These are phyloP conservation scores for Streptanthus diversifolius DNA, from an alignment of 345 rosid genomes.

Conservation along the genomic window DNA sequence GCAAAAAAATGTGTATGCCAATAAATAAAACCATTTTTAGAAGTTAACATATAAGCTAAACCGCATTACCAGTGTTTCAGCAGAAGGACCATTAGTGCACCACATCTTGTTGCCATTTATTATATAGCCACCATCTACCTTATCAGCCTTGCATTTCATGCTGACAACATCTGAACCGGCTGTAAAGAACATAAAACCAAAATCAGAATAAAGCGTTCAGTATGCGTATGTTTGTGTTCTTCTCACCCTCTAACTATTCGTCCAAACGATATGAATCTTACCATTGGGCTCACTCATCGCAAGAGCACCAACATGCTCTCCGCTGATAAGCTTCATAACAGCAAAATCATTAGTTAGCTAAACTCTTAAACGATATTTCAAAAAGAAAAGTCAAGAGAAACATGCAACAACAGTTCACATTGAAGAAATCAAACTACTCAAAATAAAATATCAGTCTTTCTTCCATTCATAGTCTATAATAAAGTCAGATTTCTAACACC, in stretches of 20 bases:
- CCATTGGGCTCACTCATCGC: slow-evolving; percentile 99
- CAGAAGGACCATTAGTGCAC: slow-evolving; percentile 96
- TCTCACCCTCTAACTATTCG: slow-evolving; percentile 1
- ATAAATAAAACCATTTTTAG: background rate
- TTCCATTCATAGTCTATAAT: background rate
- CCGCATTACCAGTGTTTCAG: slow-evolving; percentile 79
- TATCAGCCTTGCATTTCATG: slow-evolving; percentile 96
- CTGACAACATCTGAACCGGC: slow-evolving; percentile 97
- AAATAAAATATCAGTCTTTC: background rate
- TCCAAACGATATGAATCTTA: slow-evolving; percentile 34
- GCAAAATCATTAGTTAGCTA: slow-evolving; percentile 21
- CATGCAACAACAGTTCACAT: background rate
- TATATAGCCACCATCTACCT: slow-evolving; percentile 75
- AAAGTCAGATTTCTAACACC: background rate
- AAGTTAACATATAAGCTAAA: background rate
- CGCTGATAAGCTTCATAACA: slow-evolving; percentile 80
- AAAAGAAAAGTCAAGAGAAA: background rate
- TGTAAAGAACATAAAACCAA: slow-evolving; percentile 28
- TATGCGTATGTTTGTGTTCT: background rate
- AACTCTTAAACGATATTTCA: background rate
- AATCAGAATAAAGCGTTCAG: background rate
- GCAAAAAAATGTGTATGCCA: background rate
- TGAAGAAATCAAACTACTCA: background rate
- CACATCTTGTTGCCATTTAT: slow-evolving; percentile 95
- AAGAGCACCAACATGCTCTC: slow-evolving; percentile 96